Base-by-base conservation (phyloP, 805 yeast genomes). In the Teunomyces atbi region DNA sequence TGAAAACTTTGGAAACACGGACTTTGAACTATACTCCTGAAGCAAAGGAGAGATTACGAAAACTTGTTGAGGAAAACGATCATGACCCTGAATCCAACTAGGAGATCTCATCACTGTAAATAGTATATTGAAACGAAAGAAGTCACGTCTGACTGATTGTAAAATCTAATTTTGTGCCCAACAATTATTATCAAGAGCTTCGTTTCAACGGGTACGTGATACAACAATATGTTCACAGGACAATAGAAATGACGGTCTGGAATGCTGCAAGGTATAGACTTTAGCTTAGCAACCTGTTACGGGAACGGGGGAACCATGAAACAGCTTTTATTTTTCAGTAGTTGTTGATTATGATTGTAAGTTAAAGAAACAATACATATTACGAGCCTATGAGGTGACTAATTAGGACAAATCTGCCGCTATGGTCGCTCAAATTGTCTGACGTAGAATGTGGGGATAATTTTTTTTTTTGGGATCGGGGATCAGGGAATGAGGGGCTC, bases 1-100 rank as follows among this genome's bases (percentile, higher is more conserved):
- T 72, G 54, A 62, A 52, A 27, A 59, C 63, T 5, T 52, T 61
- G 40, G 74, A 71, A 10, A 53, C 67, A 5, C 49, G 71, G 23
- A 69, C 76, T 1, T 60, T 72, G 57, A 71, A 71, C 10, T 71
- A 68, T 45, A 72, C 69, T 1, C 74, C 75, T 0, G 76, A 72
- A 45, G 77, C 76, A 5, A 68, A 71, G 51, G 67, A 60, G 46
- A 51, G 70, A 39, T 55, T 70, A 40, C 47, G 45, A 41, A 57
- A 53, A 49, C 41, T 55, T 15, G 42, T 64, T 12, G 62, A 60
- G 37, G 62, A 60, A 42, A 50, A 55, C 19, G 47, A 51, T 19
- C 16, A 42, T 20, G 39, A 36, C 28, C 16, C 26, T 11, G 27
- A 13, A 13, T 30, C 33, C 33, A 8, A 30, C 23, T 23, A 38